phyloP scores from a whole-genome alignment of 129 eudicot genomes.

The Flaveria linearis region DNA sequence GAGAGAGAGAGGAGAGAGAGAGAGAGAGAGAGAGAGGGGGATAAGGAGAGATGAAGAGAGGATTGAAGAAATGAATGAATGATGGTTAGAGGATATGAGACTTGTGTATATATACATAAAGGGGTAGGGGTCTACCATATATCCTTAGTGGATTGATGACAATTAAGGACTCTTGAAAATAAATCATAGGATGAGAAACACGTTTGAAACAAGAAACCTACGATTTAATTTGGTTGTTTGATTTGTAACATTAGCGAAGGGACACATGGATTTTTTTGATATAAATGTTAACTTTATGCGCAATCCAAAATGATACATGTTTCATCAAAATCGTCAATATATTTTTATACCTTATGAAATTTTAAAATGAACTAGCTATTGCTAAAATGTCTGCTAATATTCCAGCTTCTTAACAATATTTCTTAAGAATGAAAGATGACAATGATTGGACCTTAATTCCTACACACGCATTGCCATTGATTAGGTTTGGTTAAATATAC shows the following conservation, averaged over 20 bases:
- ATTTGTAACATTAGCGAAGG: background rate
- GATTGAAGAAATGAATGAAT: background rate
- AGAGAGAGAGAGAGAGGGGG: too few species aligned
- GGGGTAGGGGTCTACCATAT: constrained; percentile 24
- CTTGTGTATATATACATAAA: constrained; percentile 26
- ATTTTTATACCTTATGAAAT: background rate
- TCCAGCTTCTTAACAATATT: background rate
- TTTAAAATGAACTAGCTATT: background rate
- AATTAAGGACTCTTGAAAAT: background rate
- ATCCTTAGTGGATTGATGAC: constrained; percentile 15
- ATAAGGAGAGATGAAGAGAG: constrained; percentile 6
- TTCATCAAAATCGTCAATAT: background rate
- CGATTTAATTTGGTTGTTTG: background rate
- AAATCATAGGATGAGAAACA: background rate
- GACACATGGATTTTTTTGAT: background rate
- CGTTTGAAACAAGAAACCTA: background rate
- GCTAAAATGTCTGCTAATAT: background rate
- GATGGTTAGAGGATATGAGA: constrained; percentile 20
- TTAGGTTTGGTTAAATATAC: too few species aligned
- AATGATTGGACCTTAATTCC: too few species aligned
- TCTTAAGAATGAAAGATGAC: background rate
- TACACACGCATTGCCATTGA: too few species aligned
- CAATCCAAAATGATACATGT: background rate
- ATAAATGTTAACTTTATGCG: background rate
- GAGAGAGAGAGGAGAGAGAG: too few species aligned